Evolutionary conservation across 768 basidiomycete species (phyloP).

Genomic region (Russula sp.): DNA sequence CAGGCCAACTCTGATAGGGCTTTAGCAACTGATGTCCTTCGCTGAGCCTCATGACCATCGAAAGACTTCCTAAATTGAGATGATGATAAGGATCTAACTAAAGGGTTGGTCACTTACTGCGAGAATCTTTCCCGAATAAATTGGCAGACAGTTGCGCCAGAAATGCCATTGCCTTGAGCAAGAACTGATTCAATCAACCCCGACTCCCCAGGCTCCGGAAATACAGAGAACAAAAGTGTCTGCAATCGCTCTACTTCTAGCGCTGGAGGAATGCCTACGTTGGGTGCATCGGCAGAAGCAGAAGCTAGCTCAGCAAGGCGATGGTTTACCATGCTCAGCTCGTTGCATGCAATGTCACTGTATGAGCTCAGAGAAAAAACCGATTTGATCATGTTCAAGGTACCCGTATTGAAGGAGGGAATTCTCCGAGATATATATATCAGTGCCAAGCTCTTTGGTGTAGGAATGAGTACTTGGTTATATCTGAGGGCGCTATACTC

Average conservation of each 20-base stretch:
- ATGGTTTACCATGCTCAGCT: constrained; percentile 8
- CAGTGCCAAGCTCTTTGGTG: constrained; percentile 23
- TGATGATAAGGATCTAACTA: background rate
- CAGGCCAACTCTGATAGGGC: constrained; percentile 15
- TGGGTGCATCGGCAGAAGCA: background rate
- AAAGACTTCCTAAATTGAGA: constrained; percentile 7
- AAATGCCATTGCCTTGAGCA: background rate
- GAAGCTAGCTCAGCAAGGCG: constrained; percentile 10
- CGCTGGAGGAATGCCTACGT: background rate
- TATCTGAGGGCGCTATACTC: background rate
- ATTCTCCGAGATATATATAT: constrained; percentile 30
- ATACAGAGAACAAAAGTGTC: constrained; percentile 4
- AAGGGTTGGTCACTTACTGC: constrained; percentile 3
- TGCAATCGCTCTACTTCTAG: background rate
- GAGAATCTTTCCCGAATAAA: constrained; percentile 3
- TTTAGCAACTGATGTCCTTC: constrained; percentile 1
- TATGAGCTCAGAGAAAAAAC: background rate
- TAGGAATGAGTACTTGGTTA: background rate
- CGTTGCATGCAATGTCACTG: constrained; percentile 3
- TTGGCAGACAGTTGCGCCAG: background rate
- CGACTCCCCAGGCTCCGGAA: constrained; percentile 7
- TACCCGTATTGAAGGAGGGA: constrained; percentile 26
- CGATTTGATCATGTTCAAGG: constrained; percentile 23
- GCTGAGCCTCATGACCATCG: constrained; percentile 2
- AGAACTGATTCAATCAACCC: background rate